Conservation (phyloP, 2,329 filamentous ascomycete species). For the Aspergillus bombycis region DNA sequence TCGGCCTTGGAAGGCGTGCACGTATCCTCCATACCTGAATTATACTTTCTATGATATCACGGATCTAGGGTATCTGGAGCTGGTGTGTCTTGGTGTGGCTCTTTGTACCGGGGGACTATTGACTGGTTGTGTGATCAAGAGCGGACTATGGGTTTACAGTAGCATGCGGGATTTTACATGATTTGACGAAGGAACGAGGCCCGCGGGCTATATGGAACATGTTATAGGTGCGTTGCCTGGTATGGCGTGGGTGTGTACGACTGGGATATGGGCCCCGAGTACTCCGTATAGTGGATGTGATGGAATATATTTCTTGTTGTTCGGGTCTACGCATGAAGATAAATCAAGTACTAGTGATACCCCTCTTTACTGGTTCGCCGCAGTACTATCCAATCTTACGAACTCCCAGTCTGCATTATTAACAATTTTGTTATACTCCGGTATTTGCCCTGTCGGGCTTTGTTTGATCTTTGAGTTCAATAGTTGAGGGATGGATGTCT, state of each 20-base stretch:
- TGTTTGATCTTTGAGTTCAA: not conserved
- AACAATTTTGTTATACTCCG: not conserved
- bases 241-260: not conserved
- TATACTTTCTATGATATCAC: not conserved
- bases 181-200: not conserved
- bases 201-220: not conserved
- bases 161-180: not conserved
- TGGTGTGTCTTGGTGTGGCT: constrained; percentile 1
- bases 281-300: not conserved
- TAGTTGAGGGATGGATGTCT: not conserved
- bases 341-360: not conserved
- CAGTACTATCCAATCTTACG: no score
- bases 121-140: not conserved
- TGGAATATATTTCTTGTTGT: not conserved
- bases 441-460: not conserved
- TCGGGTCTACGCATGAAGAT: not conserved
- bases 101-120: not conserved
- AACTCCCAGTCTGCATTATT: not conserved
- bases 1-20: not conserved
- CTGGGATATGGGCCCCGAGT: no score
- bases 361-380: not conserved
- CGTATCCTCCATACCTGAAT: not conserved
- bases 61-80: constrained; percentile 5
- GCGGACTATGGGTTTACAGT: not conserved
- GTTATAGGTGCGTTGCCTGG: not conserved